Conservation (phyloP, 2,329 filamentous ascomycete species). For the Reticulascus tulasneorum region DNA sequence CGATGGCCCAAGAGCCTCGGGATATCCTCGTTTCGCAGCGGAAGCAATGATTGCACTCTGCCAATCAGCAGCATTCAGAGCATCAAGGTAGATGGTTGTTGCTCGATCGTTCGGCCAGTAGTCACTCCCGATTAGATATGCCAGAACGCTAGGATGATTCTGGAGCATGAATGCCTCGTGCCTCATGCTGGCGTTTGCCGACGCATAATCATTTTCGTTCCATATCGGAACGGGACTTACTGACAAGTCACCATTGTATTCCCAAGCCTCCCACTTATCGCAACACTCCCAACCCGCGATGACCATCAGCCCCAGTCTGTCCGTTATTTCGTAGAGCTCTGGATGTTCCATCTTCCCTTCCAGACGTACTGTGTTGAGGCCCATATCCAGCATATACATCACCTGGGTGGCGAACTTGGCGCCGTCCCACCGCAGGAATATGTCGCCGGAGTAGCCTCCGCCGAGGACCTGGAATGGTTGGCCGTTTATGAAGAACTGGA, state of each 20-base stretch:
- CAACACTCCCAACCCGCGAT: conserved; percentile 64
- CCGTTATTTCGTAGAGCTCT: conserved; percentile 55
- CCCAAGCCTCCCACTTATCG: conserved; percentile 65
- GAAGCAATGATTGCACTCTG: conserved; percentile 53
- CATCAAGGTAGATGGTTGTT: conserved; percentile 47
- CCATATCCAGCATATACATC: conserved; percentile 54
- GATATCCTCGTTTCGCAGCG: conserved; percentile 51
- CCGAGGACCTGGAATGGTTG: conserved; percentile 57
- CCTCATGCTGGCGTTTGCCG: conserved; percentile 50
- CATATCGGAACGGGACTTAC: conserved; percentile 36
- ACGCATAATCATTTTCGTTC: conserved; percentile 49
- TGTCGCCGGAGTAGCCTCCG: conserved; percentile 56
- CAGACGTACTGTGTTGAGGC: conserved; percentile 59
- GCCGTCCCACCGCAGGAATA: conserved; percentile 56
- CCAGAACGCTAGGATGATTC: conserved; percentile 54
- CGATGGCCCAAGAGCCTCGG: conserved; percentile 45
- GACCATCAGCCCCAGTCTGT: conserved; percentile 57
- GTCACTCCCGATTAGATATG: conserved; percentile 58
- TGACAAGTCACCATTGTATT: conserved; percentile 51
- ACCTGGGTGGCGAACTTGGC: conserved; percentile 45
- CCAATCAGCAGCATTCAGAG: conserved; percentile 49
- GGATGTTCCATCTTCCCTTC: conserved; percentile 64
- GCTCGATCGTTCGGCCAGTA: conserved; percentile 59
- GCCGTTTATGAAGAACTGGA: conserved; percentile 51
- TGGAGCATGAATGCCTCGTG: conserved; percentile 60